These are phyloP conservation scores for Kentomonas sorsogonicus DNA, from an alignment of 208 protist species.

Conservation along the genomic window DNA sequence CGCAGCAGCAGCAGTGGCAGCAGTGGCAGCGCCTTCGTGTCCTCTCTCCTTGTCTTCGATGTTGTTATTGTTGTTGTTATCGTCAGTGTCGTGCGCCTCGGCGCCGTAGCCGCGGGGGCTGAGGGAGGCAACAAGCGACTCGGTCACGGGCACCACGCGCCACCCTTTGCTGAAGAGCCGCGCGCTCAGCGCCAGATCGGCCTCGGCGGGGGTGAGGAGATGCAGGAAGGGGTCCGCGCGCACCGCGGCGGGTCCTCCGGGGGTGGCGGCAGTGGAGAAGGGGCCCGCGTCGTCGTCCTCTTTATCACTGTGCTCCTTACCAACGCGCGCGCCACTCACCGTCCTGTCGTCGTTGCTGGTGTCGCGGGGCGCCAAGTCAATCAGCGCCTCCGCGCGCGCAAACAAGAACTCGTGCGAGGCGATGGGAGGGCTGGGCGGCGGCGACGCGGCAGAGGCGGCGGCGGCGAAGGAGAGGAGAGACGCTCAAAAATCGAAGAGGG, in stretches of 20 bases:
- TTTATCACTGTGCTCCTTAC: neutral
- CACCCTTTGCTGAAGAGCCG: neutral
- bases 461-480: neutral
- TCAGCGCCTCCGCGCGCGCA: slow-evolving; percentile 30
- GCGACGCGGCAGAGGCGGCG: neutral
- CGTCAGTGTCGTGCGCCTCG: neutral
- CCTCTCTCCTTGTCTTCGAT: neutral
- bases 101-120: slow-evolving; percentile 17
- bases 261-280: too few relatives aligned
- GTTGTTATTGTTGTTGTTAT: slow-evolving; percentile 4
- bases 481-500: neutral
- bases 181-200: neutral
- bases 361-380: slow-evolving; percentile 8
- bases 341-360: neutral
- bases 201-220: too few relatives aligned
- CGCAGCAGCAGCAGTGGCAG: too few relatives aligned
- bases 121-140: slow-evolving; percentile 33
- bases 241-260: too few relatives aligned
- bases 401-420: slow-evolving; percentile 23
- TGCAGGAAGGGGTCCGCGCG: too few relatives aligned
- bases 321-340: neutral
- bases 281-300: slow-evolving; percentile 1
- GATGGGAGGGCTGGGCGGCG: neutral
- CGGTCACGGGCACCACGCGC: slow-evolving; percentile 63
- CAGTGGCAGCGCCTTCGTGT: too few relatives aligned